Base-by-base conservation (phyloP, 2,329 filamentous ascomycete genomes). In the Talaromyces sp. region DNA sequence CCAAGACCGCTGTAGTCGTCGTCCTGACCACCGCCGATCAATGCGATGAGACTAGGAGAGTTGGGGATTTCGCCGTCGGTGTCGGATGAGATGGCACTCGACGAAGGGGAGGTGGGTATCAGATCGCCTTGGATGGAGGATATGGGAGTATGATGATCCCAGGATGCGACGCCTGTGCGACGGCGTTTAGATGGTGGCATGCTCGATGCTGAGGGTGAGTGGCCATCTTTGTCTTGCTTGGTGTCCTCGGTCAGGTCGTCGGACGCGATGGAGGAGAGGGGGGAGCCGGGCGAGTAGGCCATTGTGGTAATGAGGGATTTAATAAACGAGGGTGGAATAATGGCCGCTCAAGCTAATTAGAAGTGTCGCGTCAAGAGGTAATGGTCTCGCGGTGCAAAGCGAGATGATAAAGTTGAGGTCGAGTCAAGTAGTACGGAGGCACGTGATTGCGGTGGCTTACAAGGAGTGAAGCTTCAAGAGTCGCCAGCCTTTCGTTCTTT, bases 41-140 rank as follows among this genome's bases (percentile, higher is more conserved):
- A 75, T 65, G 72, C 76, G 66, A 73, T 70, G 43, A 45, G 87
- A 81, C 73, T 90, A 74, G 80, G 90, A 1, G 89, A 91, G 73
- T 87, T 89, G 31, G 91, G 91, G 58, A 93, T 87, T 65, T 92
- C 93, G 76, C 92, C 92, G 39, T 91, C 93, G 59, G 91, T 96
- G 78, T 99, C 95, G 62, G 91, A 92, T 8, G 93, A 97, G 67
- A 98, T 89, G 62, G 93, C 90, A 61, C 87, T 87, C 80, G 70
- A 85, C 31, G 60, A 57, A 77, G 76, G 87, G 78, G 66, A 84
- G 77, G 76, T 68, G 15, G 79, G 75, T 25, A 76, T 70, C 19
- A 73, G 71, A 33, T 81, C 77, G 45, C 79, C 76, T 59, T 78
- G 77, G 22, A 76, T 70, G 6, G 75, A 74, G 9, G 80, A 82